Evolutionary conservation across 129 eudicot species (phyloP), one percentile per base, ranked within the genome.

Genomic region (Pseudognaphalium luteoalbum): DNA sequence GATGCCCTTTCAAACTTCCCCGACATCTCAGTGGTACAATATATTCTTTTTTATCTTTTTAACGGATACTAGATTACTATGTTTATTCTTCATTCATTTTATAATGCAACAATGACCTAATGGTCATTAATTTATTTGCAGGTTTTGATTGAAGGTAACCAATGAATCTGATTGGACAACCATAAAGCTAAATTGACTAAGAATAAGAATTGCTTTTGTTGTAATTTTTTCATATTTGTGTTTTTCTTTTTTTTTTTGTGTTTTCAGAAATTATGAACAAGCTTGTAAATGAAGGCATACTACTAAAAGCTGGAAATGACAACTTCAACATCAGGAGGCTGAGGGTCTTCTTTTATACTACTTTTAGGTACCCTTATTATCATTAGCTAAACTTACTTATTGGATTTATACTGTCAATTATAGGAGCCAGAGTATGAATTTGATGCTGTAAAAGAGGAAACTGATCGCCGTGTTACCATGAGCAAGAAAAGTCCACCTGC

Each of bases 361-460:
- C n/a, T 76, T 16, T 69, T 51, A 10, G 42, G 34, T 41, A 66
- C 56, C 32, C 34, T n/a, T 72, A 70, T 61, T 22, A 64, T 83
- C 35, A 32, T 47, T 69, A 47, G 9, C 64, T 72, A 33, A 74
- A 33, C 72, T 73, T 65, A 25, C 30, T 34, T 10, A 71, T 2
- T 79, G 28, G 15, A 14, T 64, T 25, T 12, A 19, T 74, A 62
- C 72, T 35, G 16, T 34, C 20, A 63, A 61, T 81, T 50, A 33
- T 74, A 94, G 97, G 85, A 94, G 50, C 51, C 77, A 50, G 91
- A 85, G 65, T 85, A 82, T 70, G 97, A 91, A 78, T 91, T 94
- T 76, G 88, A 87, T 82, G 87, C 87, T 84, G 97, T 91, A 75
- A 93, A 93, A 91, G 93, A 87, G 74, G 98, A 93, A 93, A 60